A percentile compares a stretch with the other conserved stretches of the same genome.
Conservation (phyloP, 345 rosid genomes). For the Linum lewisii region DNA sequence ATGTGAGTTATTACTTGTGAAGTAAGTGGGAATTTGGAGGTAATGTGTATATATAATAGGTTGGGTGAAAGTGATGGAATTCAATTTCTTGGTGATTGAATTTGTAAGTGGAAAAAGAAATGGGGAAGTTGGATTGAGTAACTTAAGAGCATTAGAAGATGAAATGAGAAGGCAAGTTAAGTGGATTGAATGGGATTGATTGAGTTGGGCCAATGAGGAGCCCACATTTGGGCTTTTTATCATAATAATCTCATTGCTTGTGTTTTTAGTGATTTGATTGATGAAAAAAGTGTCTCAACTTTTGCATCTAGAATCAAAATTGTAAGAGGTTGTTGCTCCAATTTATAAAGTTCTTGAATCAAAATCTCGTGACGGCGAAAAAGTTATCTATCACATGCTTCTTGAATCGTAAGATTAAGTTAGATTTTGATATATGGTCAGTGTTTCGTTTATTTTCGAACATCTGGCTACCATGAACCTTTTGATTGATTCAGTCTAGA, state of each 20-base stretch:
- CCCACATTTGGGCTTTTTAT: not conserved
- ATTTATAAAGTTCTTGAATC: no score
- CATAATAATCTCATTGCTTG: no score
- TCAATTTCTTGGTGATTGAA: not conserved
- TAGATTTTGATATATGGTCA: no score
- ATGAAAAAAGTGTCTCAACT: not conserved
- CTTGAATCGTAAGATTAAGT: no score
- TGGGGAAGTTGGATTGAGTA: conserved; percentile 33
- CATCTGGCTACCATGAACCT: no score
- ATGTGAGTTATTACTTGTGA: conserved; percentile 13
- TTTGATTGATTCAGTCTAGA: no score
- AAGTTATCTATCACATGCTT: no score
- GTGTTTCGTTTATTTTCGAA: no score
- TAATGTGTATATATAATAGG: conserved; percentile 21
- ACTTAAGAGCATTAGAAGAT: conserved; percentile 43
- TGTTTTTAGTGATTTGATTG: not conserved
- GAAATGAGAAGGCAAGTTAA: conserved; percentile 40
- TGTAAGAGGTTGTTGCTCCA: no score
- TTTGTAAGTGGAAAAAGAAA: not conserved
- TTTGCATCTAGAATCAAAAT: no score
- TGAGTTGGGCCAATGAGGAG: not conserved
- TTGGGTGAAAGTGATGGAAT: conserved; percentile 17
- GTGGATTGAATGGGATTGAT: no score
- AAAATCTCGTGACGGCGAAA: no score
- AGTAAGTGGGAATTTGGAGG: not conserved